A percentile compares a stretch with the other conserved stretches of the same genome.
These are phyloP conservation scores for Epichloe gansuensis DNA, from an alignment of 2,329 filamentous ascomycete genomes.

Conservation along the genomic window DNA sequence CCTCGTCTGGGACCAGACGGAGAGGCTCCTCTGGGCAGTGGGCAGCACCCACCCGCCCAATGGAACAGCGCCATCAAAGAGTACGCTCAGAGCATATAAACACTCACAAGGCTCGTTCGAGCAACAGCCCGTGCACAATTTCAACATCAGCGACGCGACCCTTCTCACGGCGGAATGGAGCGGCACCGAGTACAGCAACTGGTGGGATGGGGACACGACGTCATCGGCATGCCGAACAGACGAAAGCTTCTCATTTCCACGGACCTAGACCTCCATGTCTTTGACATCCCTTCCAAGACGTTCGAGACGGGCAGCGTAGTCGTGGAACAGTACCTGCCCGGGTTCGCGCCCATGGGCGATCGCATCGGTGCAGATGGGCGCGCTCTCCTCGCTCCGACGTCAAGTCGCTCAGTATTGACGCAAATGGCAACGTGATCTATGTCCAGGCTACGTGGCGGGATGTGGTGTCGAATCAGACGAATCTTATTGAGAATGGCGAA, in stretches of 20 bases:
- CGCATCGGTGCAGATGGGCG: background rate
- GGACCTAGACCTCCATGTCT: slow-evolving; percentile 1
- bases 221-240: background rate
- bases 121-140: background rate
- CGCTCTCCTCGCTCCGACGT: background rate
- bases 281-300: background rate
- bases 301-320: background rate
- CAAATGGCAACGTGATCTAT: background rate
- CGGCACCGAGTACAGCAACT: background rate
- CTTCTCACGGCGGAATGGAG: slow-evolving; percentile 1
- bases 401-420: background rate
- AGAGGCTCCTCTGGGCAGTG: background rate
- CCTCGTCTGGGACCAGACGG: background rate
- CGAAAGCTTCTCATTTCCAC: slow-evolving; percentile 1
- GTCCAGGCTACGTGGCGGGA: slow-evolving; percentile 1
- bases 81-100: background rate
- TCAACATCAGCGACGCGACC: background rate
- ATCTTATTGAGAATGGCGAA: background rate
- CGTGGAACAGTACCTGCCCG: background rate
- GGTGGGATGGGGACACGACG: slow-evolving; percentile 3
- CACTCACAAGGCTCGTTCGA: background rate
- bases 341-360: background rate
- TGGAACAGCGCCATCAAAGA: background rate
- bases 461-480: background rate
- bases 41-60: background rate